Conservation (phyloP, 129 eudicot genomes). For the Dittrichia graveolens region DNA sequence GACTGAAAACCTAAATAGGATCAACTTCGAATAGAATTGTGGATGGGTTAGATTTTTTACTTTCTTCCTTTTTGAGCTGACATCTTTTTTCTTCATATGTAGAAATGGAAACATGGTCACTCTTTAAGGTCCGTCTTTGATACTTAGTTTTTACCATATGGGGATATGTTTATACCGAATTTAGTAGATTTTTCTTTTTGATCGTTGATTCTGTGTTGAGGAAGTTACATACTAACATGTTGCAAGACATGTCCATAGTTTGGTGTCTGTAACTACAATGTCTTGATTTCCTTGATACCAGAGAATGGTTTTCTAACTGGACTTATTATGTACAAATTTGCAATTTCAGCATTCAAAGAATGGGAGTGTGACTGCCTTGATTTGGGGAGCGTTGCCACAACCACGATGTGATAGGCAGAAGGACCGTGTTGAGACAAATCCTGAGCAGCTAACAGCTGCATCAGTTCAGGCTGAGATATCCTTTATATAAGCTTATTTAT, state of each 20-base stretch:
- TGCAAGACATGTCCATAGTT: conserved; percentile 5
- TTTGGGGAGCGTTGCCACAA: conserved; percentile 98
- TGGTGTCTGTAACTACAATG: not conserved
- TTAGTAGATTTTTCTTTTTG: conserved; percentile 3
- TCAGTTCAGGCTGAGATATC: conserved; percentile 98
- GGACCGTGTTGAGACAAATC: conserved; percentile 99
- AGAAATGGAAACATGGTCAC: conserved; percentile 11
- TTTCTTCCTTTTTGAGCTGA: not conserved
- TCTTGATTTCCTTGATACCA: not conserved
- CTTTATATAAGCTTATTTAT: conserved; percentile 39
- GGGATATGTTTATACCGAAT: not conserved
- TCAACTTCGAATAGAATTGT: not conserved
- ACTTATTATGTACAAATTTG: conserved; percentile 20
- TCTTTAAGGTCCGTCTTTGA: not conserved
- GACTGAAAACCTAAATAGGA: too few species aligned
- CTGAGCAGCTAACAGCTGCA: conserved; percentile 99
- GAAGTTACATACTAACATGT: not conserved
- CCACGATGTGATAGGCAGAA: conserved; percentile 91
- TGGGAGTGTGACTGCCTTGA: conserved; percentile 76
- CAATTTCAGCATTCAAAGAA: conserved; percentile 64
- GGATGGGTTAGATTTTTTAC: not conserved
- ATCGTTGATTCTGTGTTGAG: conserved; percentile 5
- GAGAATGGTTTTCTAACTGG: not conserved
- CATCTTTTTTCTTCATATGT: not conserved
- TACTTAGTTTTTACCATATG: not conserved